Base-by-base conservation (phyloP, 164 flowering plant genomes). In the Chimonanthus praecox region DNA sequence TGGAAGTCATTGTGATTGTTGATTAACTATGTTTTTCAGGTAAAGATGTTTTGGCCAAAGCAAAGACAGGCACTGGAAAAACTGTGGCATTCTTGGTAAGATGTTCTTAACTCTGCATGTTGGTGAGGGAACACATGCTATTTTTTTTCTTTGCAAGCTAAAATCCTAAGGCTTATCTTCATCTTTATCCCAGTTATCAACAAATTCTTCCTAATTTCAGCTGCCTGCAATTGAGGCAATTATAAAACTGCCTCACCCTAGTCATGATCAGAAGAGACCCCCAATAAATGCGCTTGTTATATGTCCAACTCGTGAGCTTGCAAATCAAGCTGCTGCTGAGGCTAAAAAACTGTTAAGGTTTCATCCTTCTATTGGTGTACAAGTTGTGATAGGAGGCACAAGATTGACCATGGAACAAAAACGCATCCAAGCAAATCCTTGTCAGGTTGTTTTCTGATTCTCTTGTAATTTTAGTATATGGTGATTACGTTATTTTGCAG, bases 271-370 rank as follows among this genome's bases (percentile, higher is more conserved):
- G 75, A 94, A 82, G 82, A 80, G 88, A 61, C 85, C 92, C 45
- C 95, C 98, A 47, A 86, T 96, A 72, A 63, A 74, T 82, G 98
- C 92, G 65, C 97, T 96, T 78, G 88, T 96, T 47, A 83, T 96
- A 71, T 96, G 99, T 83, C 99, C 99, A 74, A 96, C 99, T 44
- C 81, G 99, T 65, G 99, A 96, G 83, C 97, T 96, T 77, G 99
- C 98, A 49, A 80, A 71, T 80, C 99, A 96, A 83, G 97, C 96
- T 80, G 89, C 95, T 78, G 83, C 85, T 43, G 98, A 92, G 84
- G 99, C 97, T 75, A 80, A 79, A 60, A 89, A 47, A 0, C 75
- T 96, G 76, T 84, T 96, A 82, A 96, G 90, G 80, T 90, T 89
- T 84, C 98, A 96, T 82, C 88, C 98, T 74, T 83, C 98, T 48